Base-by-base conservation (phyloP, 495 filamentous ascomycete species). In the Jackrogersella multiformis region DNA sequence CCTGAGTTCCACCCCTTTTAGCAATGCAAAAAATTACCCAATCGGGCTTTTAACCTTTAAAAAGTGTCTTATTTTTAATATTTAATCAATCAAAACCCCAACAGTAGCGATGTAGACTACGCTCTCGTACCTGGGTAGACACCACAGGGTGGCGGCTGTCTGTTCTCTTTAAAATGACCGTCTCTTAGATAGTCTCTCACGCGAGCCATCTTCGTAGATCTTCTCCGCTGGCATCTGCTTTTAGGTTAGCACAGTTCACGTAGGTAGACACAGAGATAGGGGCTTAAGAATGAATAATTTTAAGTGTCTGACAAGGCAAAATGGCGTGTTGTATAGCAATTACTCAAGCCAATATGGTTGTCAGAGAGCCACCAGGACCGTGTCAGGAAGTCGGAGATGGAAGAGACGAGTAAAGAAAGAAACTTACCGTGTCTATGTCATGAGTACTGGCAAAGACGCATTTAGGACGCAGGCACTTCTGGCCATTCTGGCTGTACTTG, bases 381-480 rank as follows among this genome's bases (percentile, higher is more conserved):
- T 9, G 42, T 24, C 3, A 45, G 9, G 42, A 8, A 24, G 42
- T 20, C 42, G 26, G 12, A 15, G 7, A 21, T 7, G 6, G 4
- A 18, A 18, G 24, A 32, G 23, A 49, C 2, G 35, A 24, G 18
- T 1, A 13, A 18, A 44, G 28, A 42, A 46, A 5, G 12, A 23
- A 16, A 64, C 78, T 76, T 39, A 80, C 78, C 51, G 67, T 55
- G 41, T 80, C 74, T 45, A 77, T 68, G 7, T 56, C 63, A 38
- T 81, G 79, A 5, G 68, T 70, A 1, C 69, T 55, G 1, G 13
- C 15, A 32, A 78, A 80, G 4, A 63, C 55, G 46, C 77, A 81
- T 1, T 64, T 58, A 3, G 56, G 49, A 26, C 60, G 73, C 4
- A 38, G n/a, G 53, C 78, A 79, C 18, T 58, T 57, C 9, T 38